A percentile compares a stretch with the other conserved stretches of the same genome.
Evolutionary conservation across 176 grass and related monocot genomes (phyloP).

Genomic region (Phyllostachys edulis): DNA sequence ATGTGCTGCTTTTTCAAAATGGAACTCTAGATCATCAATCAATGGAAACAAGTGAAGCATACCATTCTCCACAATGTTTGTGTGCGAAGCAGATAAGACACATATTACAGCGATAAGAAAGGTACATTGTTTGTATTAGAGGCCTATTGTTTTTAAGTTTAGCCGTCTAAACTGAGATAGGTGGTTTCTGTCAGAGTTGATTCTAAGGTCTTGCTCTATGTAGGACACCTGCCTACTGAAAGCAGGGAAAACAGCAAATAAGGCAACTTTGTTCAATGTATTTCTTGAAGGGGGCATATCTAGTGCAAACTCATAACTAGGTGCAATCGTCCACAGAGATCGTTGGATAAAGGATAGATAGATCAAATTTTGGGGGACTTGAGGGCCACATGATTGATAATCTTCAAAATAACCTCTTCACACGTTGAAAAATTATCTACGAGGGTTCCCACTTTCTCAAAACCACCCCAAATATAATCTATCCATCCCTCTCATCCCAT

Average conservation of each 20-base stretch:
- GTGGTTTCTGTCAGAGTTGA: conserved; percentile 1
- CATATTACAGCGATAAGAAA: neutral
- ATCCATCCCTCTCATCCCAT: neutral
- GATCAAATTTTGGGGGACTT: neutral
- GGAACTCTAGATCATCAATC: neutral
- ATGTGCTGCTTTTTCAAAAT: neutral
- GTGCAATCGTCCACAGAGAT: neutral
- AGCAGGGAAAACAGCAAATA: neutral
- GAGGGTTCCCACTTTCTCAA: neutral
- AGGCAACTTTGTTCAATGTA: neutral
- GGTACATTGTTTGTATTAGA: neutral
- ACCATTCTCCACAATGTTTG: neutral
- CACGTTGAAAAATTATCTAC: neutral
- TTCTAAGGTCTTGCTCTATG: neutral
- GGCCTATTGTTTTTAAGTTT: neutral
- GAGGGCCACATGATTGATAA: neutral
- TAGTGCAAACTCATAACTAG: neutral
- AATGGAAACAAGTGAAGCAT: conserved; percentile 8
- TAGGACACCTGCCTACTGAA: neutral
- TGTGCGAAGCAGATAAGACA: neutral
- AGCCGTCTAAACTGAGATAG: neutral
- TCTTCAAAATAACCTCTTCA: neutral
- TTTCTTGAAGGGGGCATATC: neutral
- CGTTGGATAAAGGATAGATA: neutral
- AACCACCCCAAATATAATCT: neutral